Evolutionary conservation across 2,329 filamentous ascomycete genomes (phyloP), one percentile per base, ranked within the genome.

Genomic region (Curvularia verruculosa): DNA sequence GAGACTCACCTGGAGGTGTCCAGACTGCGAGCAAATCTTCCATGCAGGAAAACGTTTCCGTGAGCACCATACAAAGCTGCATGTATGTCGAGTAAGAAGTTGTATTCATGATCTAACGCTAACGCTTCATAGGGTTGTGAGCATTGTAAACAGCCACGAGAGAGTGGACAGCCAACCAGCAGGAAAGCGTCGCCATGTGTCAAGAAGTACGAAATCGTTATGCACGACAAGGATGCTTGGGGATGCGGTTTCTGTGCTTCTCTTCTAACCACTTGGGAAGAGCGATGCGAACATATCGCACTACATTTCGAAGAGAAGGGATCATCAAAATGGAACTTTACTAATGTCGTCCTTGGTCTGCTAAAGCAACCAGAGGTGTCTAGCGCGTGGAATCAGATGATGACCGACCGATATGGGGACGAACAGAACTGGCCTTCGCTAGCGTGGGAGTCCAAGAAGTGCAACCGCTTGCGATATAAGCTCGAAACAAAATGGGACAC

Each of bases 41-140:
- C 87, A 85, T 81, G 85, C 86, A 9, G 85, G 86, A 63, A 88
- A 88, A 71, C 86, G 85, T 4, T 88, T 89, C 74, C 87, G 87
- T 63, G 85, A 88, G 71, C 86, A 88, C 62, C 86, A 88, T 77
- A 87, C 86, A 67, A 84, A 86, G 54, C 84, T 85, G 56, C 86
- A 88, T 68, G 72, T 85, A 68, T 82, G 84, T 58, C 31, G 13
- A 29, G 34, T 23, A 19, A 24, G 24, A 13, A 10, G 18, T 12
- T 3, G 12, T n/a, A 2, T 7, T 37, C 10, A 36, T 40, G 29
- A 26, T 21, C 21, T 18, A 23, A 36, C 45, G 23, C 68, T 72
- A 58, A 73, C 51, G n/a, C 12, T 19, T 3, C 2, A 29, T 36
- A 75, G 73, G 72, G 84, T 59, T 87, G 85, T 75, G 85, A 85